Conservation (phyloP, 225 moss, liverwort and hornwort species). For the Sphagnum contortum region DNA sequence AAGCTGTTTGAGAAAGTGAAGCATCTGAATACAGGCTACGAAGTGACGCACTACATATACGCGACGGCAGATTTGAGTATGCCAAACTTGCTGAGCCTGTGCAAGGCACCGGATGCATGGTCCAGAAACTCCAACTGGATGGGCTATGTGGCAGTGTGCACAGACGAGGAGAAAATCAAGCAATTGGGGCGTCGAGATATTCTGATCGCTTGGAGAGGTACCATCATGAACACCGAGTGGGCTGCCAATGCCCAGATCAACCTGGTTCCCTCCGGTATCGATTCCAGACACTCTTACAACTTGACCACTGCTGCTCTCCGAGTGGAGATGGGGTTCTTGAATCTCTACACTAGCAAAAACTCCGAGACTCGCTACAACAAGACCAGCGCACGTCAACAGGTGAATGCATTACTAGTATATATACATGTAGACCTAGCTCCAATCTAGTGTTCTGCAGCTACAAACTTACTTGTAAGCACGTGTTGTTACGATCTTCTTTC, state of each 20-base stretch:
- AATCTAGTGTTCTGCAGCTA: too few relatives aligned
- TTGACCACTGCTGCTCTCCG: constrained; percentile 4
- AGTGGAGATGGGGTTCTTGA: constrained; percentile 37
- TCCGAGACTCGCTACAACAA: constrained; percentile 37
- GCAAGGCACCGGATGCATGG: constrained; percentile 44
- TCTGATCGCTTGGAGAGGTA: constrained; percentile 39
- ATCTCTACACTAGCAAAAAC: constrained; percentile 31
- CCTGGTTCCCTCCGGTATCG: constrained; percentile 23
- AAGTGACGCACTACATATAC: constrained; percentile 42
- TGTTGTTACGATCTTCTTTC: too few relatives aligned
- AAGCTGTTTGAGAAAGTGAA: constrained; percentile 30
- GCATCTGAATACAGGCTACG: constrained; percentile 36
- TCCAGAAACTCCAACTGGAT: constrained; percentile 53
- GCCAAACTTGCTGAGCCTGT: constrained; percentile 21
- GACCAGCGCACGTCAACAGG: constrained; percentile 32
- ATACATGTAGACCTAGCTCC: too few relatives aligned
- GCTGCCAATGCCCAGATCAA: constrained; percentile 20
- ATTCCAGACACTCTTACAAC: constrained; percentile 12
- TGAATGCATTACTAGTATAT: too few relatives aligned
- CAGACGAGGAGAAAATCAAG: constrained; percentile 27
- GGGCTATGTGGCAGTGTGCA: constrained; percentile 46
- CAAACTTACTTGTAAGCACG: too few relatives aligned
- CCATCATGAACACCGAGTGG: constrained; percentile 39
- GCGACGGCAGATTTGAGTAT: constrained; percentile 43
- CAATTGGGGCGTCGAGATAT: constrained; percentile 42